A percentile compares a stretch with the other conserved stretches of the same genome.
phyloP scores from a whole-genome alignment of 345 rosid species.

The Populus pruinosa region DNA sequence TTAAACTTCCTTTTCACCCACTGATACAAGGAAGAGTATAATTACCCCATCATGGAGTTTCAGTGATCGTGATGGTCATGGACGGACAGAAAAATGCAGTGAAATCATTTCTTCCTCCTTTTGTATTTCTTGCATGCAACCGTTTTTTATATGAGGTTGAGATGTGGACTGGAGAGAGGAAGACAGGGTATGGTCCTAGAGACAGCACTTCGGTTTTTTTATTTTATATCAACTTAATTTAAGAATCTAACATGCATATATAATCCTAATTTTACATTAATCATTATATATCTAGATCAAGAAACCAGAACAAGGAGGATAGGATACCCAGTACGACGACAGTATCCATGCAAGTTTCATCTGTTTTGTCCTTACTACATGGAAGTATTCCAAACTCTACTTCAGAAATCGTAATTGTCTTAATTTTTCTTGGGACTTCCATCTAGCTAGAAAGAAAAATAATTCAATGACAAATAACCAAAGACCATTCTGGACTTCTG shows the following conservation, averaged over 20 bases:
- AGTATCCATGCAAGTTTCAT: background rate
- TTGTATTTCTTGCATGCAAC: constrained; percentile 46
- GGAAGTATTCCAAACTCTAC: background rate
- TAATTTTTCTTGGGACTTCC: background rate
- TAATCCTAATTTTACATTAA: background rate
- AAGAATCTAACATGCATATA: background rate
- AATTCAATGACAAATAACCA: too few relatives aligned
- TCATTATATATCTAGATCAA: background rate
- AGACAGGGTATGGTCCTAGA: background rate
- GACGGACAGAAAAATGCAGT: constrained; percentile 31
- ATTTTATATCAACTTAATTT: background rate
- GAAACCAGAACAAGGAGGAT: background rate
- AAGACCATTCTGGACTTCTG: background rate
- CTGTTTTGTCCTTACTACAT: constrained; percentile 2
- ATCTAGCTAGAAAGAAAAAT: too few relatives aligned
- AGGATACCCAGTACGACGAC: background rate
- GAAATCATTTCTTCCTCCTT: constrained; percentile 31
- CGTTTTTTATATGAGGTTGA: constrained; percentile 4
- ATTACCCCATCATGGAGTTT: constrained; percentile 58
- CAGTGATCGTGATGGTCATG: constrained; percentile 25
- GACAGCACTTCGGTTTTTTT: background rate
- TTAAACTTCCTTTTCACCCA: constrained; percentile 20
- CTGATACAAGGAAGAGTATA: constrained; percentile 23
- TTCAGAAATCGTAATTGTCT: background rate
- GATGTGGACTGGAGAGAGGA: background rate